Evolutionary conservation across 2,329 filamentous ascomycete species (phyloP).

Genomic region (Botrytis hyacinthi): DNA sequence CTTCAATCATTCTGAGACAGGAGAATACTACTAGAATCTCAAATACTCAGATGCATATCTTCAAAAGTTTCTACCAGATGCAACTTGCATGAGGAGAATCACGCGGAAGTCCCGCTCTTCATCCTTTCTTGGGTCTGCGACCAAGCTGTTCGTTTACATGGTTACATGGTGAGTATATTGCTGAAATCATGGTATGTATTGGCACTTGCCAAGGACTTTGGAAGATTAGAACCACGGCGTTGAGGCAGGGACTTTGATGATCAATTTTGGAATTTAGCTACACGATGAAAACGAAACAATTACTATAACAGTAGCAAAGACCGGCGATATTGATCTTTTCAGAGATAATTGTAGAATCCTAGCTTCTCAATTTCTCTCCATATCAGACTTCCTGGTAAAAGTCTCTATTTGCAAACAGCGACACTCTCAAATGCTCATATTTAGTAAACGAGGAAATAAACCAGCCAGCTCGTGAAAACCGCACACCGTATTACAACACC

Average conservation of each 20-base stretch:
- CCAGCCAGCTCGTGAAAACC: not conserved
- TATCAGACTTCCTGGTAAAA: fast-evolving
- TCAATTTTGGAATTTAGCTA: not conserved
- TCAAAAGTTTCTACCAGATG: not conserved
- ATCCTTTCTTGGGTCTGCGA: not conserved
- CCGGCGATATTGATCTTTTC: not conserved
- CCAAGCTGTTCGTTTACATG: not conserved
- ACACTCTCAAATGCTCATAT: not conserved
- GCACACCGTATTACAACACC: not conserved
- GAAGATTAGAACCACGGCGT: not conserved
- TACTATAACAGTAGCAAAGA: not conserved
- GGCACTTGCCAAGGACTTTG: not conserved
- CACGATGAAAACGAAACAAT: not conserved
- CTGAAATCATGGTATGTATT: not conserved
- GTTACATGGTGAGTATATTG: not conserved
- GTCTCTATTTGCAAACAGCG: not conserved
- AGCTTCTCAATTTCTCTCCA: not conserved
- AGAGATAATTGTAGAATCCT: not conserved
- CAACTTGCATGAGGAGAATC: not conserved
- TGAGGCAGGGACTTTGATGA: not conserved
- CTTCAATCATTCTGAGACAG: not conserved
- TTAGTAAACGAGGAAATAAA: not conserved
- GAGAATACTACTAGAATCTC: not conserved
- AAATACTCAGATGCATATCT: not conserved
- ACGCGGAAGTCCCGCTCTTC: not conserved